Evolutionary conservation across 2,329 filamentous ascomycete species (phyloP).

Genomic region (Penicillium griseofulvum): DNA sequence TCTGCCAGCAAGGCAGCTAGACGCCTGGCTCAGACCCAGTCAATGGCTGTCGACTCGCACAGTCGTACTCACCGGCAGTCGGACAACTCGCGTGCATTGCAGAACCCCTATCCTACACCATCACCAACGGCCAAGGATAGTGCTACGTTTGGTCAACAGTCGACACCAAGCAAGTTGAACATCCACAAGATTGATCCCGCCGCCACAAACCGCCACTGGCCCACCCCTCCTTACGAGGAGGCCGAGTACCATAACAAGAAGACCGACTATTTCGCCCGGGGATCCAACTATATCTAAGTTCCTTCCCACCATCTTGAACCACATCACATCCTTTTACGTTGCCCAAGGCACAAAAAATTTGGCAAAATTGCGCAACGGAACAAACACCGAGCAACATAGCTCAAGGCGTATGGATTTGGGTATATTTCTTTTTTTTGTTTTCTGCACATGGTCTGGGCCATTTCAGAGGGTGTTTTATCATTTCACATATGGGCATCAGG

Average conservation of each 20-base stretch:
- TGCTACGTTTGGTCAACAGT: constrained; percentile 65
- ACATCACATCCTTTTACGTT: constrained; percentile 13
- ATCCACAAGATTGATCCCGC: constrained; percentile 56
- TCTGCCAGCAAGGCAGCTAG: constrained; percentile 74
- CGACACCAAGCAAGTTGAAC: constrained; percentile 59
- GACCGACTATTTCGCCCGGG: constrained; percentile 74
- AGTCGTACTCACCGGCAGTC: constrained; percentile 50
- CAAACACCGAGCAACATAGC: constrained; percentile 18
- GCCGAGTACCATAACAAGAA: constrained; percentile 85
- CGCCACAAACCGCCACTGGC: constrained; percentile 70
- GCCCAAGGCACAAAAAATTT: constrained; percentile 20
- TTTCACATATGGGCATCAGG: constrained; percentile 23
- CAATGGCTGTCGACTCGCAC: constrained; percentile 47
- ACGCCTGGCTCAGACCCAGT: constrained; percentile 57
- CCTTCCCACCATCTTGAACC: constrained; percentile 14
- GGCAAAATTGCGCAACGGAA: constrained; percentile 24
- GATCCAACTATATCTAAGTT: constrained; percentile 43
- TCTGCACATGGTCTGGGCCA: constrained; percentile 22
- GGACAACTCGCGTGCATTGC: constrained; percentile 30
- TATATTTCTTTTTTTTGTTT: constrained; percentile 20
- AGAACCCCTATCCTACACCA: constrained; percentile 66
- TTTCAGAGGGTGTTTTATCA: constrained; percentile 12
- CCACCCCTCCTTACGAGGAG: constrained; percentile 92
- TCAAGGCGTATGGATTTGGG: constrained; percentile 33
- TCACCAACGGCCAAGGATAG: constrained; percentile 81